Evolutionary conservation across 2,329 filamentous ascomycete genomes (phyloP).

Genomic region (Alternaria alternata): DNA sequence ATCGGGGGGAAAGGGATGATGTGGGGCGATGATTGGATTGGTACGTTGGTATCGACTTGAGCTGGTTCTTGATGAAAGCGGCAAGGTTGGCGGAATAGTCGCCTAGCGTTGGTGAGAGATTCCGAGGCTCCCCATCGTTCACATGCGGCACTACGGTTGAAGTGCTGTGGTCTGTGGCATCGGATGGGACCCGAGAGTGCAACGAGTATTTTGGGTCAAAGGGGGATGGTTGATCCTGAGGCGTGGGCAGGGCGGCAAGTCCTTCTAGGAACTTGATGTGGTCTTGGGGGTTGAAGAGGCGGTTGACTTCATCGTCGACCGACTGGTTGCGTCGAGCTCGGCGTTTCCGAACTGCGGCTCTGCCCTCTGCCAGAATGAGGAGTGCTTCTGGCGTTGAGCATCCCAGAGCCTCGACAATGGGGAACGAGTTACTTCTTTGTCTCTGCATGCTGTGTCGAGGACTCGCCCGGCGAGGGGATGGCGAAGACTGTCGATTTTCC

Average conservation of each 20-base stretch:
- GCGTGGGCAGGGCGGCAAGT: slow-evolving; percentile 16
- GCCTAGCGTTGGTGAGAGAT: slow-evolving; percentile 27
- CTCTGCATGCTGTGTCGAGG: slow-evolving; percentile 36
- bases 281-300: slow-evolving; percentile 39
- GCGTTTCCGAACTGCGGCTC: slow-evolving; percentile 45
- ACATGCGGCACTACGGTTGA: slow-evolving; percentile 36
- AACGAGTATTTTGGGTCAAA: slow-evolving; percentile 13
- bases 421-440: slow-evolving; percentile 48
- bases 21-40: slow-evolving; percentile 20
- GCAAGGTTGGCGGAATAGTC: slow-evolving; percentile 49
- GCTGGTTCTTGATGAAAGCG: slow-evolving; percentile 46
- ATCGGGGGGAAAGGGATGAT: slow-evolving; percentile 37
- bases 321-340: slow-evolving; percentile 35
- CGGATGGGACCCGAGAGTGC: slow-evolving; percentile 41
- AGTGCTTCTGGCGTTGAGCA: slow-evolving; percentile 48
- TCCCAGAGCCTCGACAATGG: slow-evolving; percentile 45
- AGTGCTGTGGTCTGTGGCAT: slow-evolving; percentile 41
- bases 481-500: slow-evolving; percentile 38
- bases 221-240: slow-evolving; percentile 21
- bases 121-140: slow-evolving; percentile 13
- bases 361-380: slow-evolving; percentile 46
- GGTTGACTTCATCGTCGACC: slow-evolving; percentile 26
- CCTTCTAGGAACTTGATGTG: slow-evolving; percentile 42
- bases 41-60: slow-evolving; percentile 47
- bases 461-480: slow-evolving; percentile 24